Evolutionary conservation across 495 filamentous ascomycete genomes (phyloP), one percentile per base, ranked within the genome.

Genomic region (Aspergillus ostianus): DNA sequence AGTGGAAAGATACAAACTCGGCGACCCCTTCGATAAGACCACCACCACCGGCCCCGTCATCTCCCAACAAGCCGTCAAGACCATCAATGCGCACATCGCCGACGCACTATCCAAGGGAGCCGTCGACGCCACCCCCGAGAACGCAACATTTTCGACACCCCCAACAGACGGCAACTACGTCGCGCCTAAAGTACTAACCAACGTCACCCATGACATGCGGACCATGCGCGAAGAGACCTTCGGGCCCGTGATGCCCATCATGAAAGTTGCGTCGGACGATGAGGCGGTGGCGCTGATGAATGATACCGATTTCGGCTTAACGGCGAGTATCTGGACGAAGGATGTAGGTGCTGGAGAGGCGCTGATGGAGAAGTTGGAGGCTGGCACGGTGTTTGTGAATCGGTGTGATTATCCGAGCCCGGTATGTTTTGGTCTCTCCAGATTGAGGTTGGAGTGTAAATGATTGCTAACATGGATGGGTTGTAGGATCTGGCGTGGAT

Each of bases 261-360:
- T 94, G 91, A 93, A 90, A 69, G 94, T 98, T 27, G 83, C 87
- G 53, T 76, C 79, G 57, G 94, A 98, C 59, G 84, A 83, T 15
- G 91, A 97, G 69, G 95, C 94, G 2, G 75, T 98, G 47, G 63
- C 77, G 41, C 70, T 96, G 51, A 97, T 98, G 92, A 98, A 98
- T 63, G 92, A 97, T 64, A 93, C 90, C 71, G 86, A 96, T 56
- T 95, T 94, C 68, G 94, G 94, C 2, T 80, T 98, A 55, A 97
- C 95, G 2, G 93, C 92, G n/a, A 96, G 92, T 67, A 91, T 98
- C 45, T 98, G 94, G 94, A 97, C 94, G 18, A 96, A 96, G 70
- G 92, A 98, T 65, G 83, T 87, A 3, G 80, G 73, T 5, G 84
- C 79, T 60, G 95, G 89, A n/a, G 87, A 92, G 59, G 80, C 87